Percentiles rank a stretch among this genome's conserved stretches.
Conservation (phyloP, 1,139 yeast genomes). For the Trichomonascaceae sp. region DNA sequence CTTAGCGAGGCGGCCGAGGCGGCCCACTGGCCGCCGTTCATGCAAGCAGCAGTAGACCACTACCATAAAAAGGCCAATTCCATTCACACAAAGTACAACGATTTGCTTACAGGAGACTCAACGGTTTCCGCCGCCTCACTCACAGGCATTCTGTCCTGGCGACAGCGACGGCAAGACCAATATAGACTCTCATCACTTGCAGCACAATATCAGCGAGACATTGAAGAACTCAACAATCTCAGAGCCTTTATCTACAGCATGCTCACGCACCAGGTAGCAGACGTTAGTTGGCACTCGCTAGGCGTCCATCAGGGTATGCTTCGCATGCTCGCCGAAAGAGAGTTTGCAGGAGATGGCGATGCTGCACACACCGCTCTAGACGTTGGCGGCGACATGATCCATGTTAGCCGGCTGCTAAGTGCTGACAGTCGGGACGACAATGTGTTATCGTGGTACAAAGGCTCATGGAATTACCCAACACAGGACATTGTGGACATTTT, state of each 20-base stretch:
- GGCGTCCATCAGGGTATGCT: constrained; percentile 39
- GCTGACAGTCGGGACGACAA: constrained; percentile 12
- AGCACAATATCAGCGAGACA: not conserved
- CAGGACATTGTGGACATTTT: constrained; percentile 29
- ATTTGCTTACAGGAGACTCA: too few relatives aligned
- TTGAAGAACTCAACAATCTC: constrained; percentile 13
- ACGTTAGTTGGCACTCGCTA: constrained; percentile 51
- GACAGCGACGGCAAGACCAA: not conserved
- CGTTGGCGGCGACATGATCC: constrained; percentile 44
- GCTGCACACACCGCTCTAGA: constrained; percentile 41
- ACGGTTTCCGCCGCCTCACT: too few relatives aligned
- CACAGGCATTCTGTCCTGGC: too few relatives aligned
- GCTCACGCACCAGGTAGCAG: constrained; percentile 44
- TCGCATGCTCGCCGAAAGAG: constrained; percentile 33
- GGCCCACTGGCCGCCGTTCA: constrained; percentile 54
- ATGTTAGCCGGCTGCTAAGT: constrained; percentile 27
- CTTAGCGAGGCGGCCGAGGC: constrained; percentile 39
- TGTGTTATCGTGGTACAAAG: constrained; percentile 19
- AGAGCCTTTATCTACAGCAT: constrained; percentile 42
- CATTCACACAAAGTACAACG: too few relatives aligned
- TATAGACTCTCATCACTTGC: not conserved
- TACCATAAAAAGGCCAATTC: constrained; percentile 27
- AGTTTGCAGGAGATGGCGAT: constrained; percentile 34
- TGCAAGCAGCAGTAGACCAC: constrained; percentile 30
- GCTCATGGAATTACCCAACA: constrained; percentile 35